These are phyloP conservation scores for Cordyceps pruinosa DNA, from an alignment of 2,329 filamentous ascomycete genomes.

Conservation along the genomic window DNA sequence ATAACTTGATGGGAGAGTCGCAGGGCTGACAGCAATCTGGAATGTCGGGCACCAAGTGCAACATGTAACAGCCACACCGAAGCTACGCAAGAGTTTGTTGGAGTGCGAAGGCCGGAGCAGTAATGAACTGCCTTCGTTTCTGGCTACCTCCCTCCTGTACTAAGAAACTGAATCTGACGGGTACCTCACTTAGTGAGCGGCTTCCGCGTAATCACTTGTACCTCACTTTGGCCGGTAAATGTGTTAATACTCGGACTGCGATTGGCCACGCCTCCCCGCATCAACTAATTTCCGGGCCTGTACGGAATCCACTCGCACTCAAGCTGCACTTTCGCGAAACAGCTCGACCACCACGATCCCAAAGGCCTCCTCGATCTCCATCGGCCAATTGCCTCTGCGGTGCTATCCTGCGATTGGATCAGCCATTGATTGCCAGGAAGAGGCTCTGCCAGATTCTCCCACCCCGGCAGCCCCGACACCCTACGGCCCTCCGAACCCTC, in stretches of 20 bases:
- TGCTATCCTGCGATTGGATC: conserved; percentile 8
- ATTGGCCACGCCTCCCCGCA: conserved; percentile 10
- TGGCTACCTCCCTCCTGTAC: no score
- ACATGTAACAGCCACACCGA: no score
- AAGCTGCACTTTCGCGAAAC: conserved; percentile 13
- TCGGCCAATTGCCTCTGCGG: conserved; percentile 10
- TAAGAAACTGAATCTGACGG: neutral
- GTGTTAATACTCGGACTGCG: conserved; percentile 8
- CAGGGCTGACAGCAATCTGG: no score
- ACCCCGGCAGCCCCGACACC: neutral
- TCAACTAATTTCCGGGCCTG: conserved; percentile 12
- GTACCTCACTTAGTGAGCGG: neutral
- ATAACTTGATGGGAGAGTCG: neutral
- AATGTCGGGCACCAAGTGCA: neutral
- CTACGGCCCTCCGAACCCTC: no score
- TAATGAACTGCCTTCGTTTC: no score
- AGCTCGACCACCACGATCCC: conserved; percentile 5
- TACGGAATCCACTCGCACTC: conserved; percentile 7
- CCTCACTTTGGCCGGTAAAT: neutral
- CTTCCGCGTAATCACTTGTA: neutral
- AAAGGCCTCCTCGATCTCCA: conserved; percentile 8
- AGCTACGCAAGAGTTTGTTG: no score
- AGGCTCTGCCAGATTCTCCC: conserved; percentile 17
- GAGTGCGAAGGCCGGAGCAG: no score
- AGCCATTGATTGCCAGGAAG: conserved; percentile 12